Evolutionary conservation across 495 filamentous ascomycete species (phyloP).

Genomic region (Monascus purpureus): DNA sequence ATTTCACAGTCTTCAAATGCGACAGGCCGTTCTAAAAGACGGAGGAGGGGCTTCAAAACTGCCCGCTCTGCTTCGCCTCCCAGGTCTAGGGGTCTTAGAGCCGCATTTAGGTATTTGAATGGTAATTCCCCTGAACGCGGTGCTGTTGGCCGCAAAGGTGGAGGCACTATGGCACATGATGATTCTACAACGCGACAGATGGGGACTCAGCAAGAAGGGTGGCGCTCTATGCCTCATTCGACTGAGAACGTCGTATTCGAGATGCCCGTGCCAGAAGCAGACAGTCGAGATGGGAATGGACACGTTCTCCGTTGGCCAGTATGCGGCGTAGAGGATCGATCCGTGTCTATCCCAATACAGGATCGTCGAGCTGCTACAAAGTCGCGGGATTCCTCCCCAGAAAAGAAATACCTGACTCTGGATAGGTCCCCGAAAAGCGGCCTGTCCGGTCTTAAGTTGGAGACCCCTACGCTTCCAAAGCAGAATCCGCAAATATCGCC

Average conservation of each 20-base stretch:
- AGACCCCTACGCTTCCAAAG: background rate
- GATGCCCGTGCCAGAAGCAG: background rate
- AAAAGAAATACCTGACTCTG: constrained; percentile 15
- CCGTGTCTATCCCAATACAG: constrained; percentile 16
- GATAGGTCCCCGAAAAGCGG: constrained; percentile 9
- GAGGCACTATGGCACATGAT: background rate
- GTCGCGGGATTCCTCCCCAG: constrained; percentile 6
- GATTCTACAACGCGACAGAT: background rate
- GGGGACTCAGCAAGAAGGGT: constrained; percentile 1
- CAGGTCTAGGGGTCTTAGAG: constrained; percentile 19
- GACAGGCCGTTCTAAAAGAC: constrained; percentile 6
- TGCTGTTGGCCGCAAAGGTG: constrained; percentile 3
- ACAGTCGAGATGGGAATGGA: background rate
- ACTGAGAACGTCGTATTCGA: constrained; percentile 7
- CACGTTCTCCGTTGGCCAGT: constrained; percentile 2
- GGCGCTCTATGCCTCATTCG: constrained; percentile 9
- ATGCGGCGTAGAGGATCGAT: constrained; percentile 3
- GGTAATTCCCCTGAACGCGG: constrained; percentile 9
- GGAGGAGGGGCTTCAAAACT: constrained; percentile 2
- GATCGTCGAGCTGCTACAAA: constrained; percentile 20
- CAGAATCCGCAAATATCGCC: constrained; percentile 4
- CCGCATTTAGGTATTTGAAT: constrained; percentile 23
- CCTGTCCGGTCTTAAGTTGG: constrained; percentile 1
- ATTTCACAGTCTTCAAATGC: constrained; percentile 26
- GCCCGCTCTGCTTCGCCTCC: constrained; percentile 31